Conservation (phyloP, 306 rosid species). For the Cucurbita argyrosperma region DNA sequence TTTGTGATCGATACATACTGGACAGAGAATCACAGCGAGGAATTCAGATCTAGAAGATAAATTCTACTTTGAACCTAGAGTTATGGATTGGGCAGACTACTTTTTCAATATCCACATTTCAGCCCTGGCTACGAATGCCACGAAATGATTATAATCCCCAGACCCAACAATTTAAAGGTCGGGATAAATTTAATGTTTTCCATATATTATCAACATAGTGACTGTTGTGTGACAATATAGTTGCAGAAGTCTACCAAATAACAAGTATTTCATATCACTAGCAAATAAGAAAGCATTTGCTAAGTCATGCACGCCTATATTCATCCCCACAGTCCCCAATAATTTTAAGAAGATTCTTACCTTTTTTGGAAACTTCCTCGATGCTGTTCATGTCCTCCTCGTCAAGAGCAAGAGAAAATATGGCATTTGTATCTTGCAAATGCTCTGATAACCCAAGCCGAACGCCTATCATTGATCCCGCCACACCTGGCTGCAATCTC, state of each 20-base stretch:
- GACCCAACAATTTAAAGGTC: neutral
- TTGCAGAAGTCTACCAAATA: neutral
- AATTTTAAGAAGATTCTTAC: constrained; percentile 68
- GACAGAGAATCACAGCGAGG: no score
- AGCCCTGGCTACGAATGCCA: no score
- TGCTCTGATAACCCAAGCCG: constrained; percentile 94
- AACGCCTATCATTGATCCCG: constrained; percentile 93
- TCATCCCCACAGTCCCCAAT: constrained; percentile 98
- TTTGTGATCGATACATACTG: no score
- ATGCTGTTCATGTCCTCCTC: constrained; percentile 66
- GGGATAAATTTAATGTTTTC: neutral
- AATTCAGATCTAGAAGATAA: no score
- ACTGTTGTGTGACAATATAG: neutral
- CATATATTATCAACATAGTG: neutral
- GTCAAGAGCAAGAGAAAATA: constrained; percentile 76
- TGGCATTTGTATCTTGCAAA: constrained; percentile 46
- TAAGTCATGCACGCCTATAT: constrained; percentile 55
- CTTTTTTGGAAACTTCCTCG: constrained; percentile 50
- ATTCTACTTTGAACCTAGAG: no score
- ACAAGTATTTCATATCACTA: neutral
- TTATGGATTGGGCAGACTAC: no score
- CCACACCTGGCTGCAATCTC: constrained; percentile 70
- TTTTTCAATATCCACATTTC: no score
- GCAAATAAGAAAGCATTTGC: neutral
- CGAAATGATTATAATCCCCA: no score